Evolutionary conservation across 164 flowering plant species (phyloP).

Genomic region (Aristolochia californica): DNA sequence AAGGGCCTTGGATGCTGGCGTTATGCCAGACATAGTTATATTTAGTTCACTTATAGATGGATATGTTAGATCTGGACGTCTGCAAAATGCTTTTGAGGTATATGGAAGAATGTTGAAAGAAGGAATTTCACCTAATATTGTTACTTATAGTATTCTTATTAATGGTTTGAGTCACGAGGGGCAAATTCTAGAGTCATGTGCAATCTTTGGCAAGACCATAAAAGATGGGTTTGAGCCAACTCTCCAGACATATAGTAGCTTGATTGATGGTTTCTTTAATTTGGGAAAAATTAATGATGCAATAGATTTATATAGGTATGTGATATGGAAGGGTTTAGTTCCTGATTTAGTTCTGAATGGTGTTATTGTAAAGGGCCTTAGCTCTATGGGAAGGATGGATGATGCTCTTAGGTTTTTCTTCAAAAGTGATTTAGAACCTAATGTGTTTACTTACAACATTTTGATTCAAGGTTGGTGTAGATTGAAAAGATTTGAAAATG

Average conservation of each 20-base stretch:
- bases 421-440: slow-evolving; percentile 23
- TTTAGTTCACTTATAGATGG: slow-evolving; percentile 43
- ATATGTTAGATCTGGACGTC: slow-evolving; percentile 28
- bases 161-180: slow-evolving; percentile 29
- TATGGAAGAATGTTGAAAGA: slow-evolving; percentile 26
- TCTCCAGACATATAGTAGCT: slow-evolving; percentile 26
- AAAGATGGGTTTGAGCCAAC: slow-evolving; percentile 35
- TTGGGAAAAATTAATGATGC: slow-evolving; percentile 30
- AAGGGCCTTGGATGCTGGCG: slow-evolving; percentile 22
- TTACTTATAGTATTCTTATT: slow-evolving; percentile 38
- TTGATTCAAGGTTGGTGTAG: slow-evolving; percentile 42
- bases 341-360: slow-evolving; percentile 30
- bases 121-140: slow-evolving; percentile 29
- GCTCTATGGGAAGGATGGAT: slow-evolving; percentile 29
- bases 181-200: slow-evolving; percentile 29
- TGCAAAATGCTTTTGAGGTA: slow-evolving; percentile 22
- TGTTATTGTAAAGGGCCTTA: slow-evolving; percentile 34
- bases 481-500: slow-evolving; percentile 17
- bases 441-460: slow-evolving; percentile 22
- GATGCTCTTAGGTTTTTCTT: slow-evolving; percentile 39
- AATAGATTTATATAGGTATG: slow-evolving; percentile 17
- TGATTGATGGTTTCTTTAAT: slow-evolving; percentile 37
- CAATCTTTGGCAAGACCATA: slow-evolving; percentile 27
- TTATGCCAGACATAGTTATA: slow-evolving; percentile 37
- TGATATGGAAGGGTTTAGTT: slow-evolving; percentile 21